Evolutionary conservation across 2,329 filamentous ascomycete genomes (phyloP).

Genomic region (Sporothrix brasiliensis): DNA sequence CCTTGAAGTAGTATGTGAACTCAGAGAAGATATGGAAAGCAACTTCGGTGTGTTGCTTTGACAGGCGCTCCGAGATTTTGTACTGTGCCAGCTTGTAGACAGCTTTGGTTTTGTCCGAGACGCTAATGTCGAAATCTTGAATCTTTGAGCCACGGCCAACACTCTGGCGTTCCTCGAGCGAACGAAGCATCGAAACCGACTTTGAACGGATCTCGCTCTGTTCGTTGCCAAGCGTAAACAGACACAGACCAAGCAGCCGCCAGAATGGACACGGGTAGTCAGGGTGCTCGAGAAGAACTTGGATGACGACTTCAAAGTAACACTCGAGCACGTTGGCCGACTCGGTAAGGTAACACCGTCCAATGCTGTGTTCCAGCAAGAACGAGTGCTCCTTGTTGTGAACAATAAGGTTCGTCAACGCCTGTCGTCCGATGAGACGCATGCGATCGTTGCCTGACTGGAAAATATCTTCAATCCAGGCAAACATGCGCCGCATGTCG

Average conservation of each 20-base stretch:
- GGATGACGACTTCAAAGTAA: conserved; percentile 90
- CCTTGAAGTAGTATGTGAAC: conserved; percentile 91
- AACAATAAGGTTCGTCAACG: conserved; percentile 83
- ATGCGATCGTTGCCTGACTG: conserved; percentile 88
- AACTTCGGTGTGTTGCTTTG: conserved; percentile 83
- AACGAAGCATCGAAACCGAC: conserved; percentile 77
- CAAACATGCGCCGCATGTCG: conserved; percentile 86
- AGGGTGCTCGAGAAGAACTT: conserved; percentile 81
- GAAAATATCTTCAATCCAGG: conserved; percentile 96
- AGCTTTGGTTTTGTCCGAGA: conserved; percentile 96
- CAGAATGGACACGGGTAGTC: conserved; percentile 85
- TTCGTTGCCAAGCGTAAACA: conserved; percentile 92
- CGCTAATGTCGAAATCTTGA: conserved; percentile 96
- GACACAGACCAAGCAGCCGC: conserved; percentile 82
- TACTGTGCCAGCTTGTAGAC: conserved; percentile 98
- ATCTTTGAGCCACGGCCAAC: conserved; percentile 75
- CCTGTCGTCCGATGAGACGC: conserved; percentile 84
- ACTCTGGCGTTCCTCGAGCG: conserved; percentile 78
- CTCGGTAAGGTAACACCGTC: conserved; percentile 84
- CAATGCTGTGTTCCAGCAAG: conserved; percentile 84
- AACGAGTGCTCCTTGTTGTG: conserved; percentile 88
- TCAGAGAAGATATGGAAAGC: conserved; percentile 96
- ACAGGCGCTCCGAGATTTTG: conserved; percentile 87
- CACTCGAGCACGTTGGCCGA: conserved; percentile 83
- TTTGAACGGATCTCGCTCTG: conserved; percentile 87